Evolutionary conservation across 768 basidiomycete species (phyloP), one percentile per base, ranked within the genome.

Genomic region (Leccinum barrowsii): DNA sequence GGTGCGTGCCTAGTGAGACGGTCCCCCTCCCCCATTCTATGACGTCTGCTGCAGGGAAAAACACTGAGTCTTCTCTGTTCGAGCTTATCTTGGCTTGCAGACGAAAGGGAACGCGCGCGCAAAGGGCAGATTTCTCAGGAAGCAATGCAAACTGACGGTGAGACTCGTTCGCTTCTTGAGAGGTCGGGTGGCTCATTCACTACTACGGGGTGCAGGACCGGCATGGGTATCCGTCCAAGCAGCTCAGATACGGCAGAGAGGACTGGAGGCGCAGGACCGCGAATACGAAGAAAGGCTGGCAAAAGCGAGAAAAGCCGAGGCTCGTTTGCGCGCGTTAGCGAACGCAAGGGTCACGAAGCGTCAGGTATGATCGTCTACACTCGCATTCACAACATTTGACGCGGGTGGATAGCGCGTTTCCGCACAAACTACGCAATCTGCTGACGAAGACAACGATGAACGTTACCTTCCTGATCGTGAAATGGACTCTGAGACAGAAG

Each of bases 171-270:
- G 5, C 13, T 21, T 21, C 13, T 15, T 52, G 32, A 13, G 37
- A 48, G 26, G 13, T 15, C 37, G 34, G 71, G 76, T 78, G 46
- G 48, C 72, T 63, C 35, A 59, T 54, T 49, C 34, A 50, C 26
- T 22, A 22, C 12, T 10, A 15, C 19, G 13, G 52, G 50, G 28
- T 30, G 32, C 58, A 85, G 88, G 74, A 30, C 86, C 85, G 6
- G 83, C 85, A 52, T 95, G 92, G 92, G 87, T 95, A 0, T 67
- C 85, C 13, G 78, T 85, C 22, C 90, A 93, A 63, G 85, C 89
- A 13, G 69, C 85, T 52, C 85, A 84, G 55, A 81, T 86, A 22
- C 75, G 80, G n/a, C 75, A 81, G 54, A 76, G 83, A 10, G 85
- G 87, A 57, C 75, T 93, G 48, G 91, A 92, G 62, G 79, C 77